phyloP scores from a whole-genome alignment of 2,329 filamentous ascomycete genomes.

The Aotearoamyces nothofagi region DNA sequence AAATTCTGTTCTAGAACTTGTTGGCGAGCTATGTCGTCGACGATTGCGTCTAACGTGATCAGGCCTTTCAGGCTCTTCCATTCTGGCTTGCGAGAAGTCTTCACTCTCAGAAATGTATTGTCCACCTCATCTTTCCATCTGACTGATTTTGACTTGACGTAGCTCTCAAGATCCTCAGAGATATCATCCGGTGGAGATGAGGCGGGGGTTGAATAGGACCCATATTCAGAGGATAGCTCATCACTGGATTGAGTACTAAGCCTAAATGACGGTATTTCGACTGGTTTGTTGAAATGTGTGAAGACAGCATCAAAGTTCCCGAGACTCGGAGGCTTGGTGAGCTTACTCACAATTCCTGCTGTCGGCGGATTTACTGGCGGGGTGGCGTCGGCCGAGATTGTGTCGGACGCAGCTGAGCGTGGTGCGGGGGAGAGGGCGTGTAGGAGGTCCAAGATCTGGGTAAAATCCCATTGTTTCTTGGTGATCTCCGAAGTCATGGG shows the following conservation, averaged over 20 bases:
- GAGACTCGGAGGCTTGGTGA: conserved; percentile 1
- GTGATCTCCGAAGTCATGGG: too few relatives aligned
- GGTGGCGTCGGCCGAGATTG: too few relatives aligned
- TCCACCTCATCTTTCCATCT: not conserved
- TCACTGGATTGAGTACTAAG: not conserved
- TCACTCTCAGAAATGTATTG: not conserved
- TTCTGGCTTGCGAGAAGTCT: not conserved
- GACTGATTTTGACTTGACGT: conserved; percentile 1
- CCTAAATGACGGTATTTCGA: not conserved
- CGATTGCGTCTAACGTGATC: not conserved
- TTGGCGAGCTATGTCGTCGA: not conserved
- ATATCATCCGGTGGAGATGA: conserved; percentile 2
- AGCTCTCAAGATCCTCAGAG: not conserved
- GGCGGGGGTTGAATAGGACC: conserved; percentile 1
- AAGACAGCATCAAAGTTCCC: conserved; percentile 3
- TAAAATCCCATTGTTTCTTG: too few relatives aligned
- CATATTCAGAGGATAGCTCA: conserved; percentile 2
- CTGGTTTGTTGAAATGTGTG: conserved; percentile 1
- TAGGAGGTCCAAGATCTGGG: not conserved
- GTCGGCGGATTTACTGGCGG: not conserved
- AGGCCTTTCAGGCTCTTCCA: too few relatives aligned
- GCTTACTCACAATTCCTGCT: not conserved
- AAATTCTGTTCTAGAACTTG: not conserved
- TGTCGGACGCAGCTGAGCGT: not conserved
- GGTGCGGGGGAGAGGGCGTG: not conserved